Evolutionary conservation across 2,329 filamentous ascomycete genomes (phyloP).

Genomic region (Scytalidium sp.): DNA sequence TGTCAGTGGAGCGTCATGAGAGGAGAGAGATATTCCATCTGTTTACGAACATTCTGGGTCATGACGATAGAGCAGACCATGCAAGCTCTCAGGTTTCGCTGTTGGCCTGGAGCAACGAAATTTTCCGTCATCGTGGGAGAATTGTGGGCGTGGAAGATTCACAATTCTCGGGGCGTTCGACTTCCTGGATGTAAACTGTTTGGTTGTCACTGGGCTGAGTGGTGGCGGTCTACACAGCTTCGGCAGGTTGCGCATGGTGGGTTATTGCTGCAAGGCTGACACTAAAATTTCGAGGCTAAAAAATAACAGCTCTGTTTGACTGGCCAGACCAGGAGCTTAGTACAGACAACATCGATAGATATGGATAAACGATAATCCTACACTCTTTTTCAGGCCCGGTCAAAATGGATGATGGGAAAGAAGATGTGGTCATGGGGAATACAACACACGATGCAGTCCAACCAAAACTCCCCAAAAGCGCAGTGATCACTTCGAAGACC

Average conservation of each 20-base stretch:
- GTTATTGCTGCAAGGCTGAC: background rate
- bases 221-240: background rate
- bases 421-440: background rate
- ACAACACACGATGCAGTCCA: background rate
- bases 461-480: constrained; percentile 20
- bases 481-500: constrained; percentile 49
- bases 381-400: background rate
- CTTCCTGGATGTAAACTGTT: too few relatives aligned
- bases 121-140: constrained; percentile 42
- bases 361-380: background rate
- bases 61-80: constrained; percentile 98
- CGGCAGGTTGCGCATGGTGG: background rate
- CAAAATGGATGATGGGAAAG: background rate
- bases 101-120: constrained; percentile 71
- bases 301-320: background rate
- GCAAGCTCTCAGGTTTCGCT: constrained; percentile 88
- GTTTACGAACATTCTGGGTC: constrained; percentile 62
- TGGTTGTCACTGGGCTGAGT: background rate
- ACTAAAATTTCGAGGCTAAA: background rate
- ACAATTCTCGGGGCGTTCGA: too few relatives aligned
- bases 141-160: too few relatives aligned
- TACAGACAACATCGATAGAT: background rate
- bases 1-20: constrained; percentile 4
- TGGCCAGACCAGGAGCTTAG: background rate
- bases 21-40: background rate